Evolutionary conservation across 768 basidiomycete species (phyloP).

Genomic region (Neoboletus brunneissimus): DNA sequence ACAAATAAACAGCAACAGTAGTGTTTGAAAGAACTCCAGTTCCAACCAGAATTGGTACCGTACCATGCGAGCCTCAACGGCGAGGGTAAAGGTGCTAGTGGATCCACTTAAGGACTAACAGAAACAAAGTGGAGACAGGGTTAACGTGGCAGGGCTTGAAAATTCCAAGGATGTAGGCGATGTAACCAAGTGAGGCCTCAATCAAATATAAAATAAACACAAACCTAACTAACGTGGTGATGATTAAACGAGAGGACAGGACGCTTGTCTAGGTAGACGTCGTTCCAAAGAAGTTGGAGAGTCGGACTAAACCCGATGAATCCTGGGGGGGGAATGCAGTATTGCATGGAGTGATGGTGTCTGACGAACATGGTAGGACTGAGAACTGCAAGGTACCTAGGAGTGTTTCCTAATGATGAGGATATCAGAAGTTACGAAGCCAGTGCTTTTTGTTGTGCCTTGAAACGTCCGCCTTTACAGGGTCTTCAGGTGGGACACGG

Average conservation of each 20-base stretch:
- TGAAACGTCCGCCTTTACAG: neutral
- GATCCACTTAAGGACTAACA: neutral
- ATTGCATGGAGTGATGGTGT: slow-evolving; percentile 4
- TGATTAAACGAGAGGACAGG: slow-evolving; percentile 34
- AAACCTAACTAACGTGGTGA: slow-evolving; percentile 18
- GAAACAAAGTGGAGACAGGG: slow-evolving; percentile 1
- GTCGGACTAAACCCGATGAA: neutral
- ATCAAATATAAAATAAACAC: slow-evolving; percentile 26
- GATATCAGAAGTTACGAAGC: slow-evolving; percentile 10
- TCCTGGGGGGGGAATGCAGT: neutral
- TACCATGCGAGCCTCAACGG: neutral
- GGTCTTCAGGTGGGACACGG: slow-evolving; percentile 2
- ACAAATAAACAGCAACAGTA: neutral
- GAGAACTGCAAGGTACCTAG: neutral
- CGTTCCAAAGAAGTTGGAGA: slow-evolving; percentile 14
- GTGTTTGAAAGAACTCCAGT: neutral
- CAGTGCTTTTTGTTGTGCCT: slow-evolving; percentile 13
- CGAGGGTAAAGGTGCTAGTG: neutral
- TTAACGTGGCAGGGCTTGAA: slow-evolving; percentile 1
- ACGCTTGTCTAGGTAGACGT: slow-evolving; percentile 21
- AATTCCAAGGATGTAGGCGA: slow-evolving; percentile 12
- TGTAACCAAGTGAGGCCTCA: slow-evolving; percentile 9
- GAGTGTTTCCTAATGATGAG: neutral
- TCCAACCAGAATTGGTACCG: neutral
- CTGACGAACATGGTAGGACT: slow-evolving; percentile 3